Evolutionary conservation across 2,329 filamentous ascomycete genomes (phyloP), one percentile per base, ranked within the genome.

Genomic region (Verticillium nonalfalfae): DNA sequence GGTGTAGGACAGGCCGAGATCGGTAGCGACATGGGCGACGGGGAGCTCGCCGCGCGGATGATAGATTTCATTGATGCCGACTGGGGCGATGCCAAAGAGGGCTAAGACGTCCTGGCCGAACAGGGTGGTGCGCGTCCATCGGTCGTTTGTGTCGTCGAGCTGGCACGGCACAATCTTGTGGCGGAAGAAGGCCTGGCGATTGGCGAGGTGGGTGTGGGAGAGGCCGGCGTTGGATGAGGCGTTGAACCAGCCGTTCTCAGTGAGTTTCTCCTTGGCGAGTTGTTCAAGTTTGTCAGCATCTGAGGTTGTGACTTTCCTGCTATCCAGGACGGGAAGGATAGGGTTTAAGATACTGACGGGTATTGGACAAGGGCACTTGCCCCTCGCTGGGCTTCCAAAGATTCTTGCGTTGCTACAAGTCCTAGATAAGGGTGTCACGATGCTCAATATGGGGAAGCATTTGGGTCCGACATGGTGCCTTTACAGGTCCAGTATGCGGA

Each of bases 21-120:
- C 83, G n/a, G 78, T 78, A 0, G 85, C 85, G 0, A 85, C 83
- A 61, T 79, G 81, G 10, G 86, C 84, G 1, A 88, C 85, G 0
- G 83, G 79, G 0, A 85, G 69, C 68, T 89, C 86, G 45, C 82
- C 85, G 0, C 73, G 69, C 0, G 79, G 77, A 66, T 88, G 79
- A 73, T 87, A 88, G 66, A 88, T 89, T 64, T 83, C 82, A 74
- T 89, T 87, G 66, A 89, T 87, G 4, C 86, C 85, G 34, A 88
- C 81, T 0, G 85, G 85, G 0, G 85, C 83, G 67, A 89, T 86
- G n/a, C 40, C 40, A 18, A 50, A 50, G 0, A 86, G 85, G 0
- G 84, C 85, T 2, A 79, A 76, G 14, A 85, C 80, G 57, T 78
- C 77, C 70, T 87, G 83, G 14, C 85, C 82, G 70, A 87, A 89